These are phyloP conservation scores for Teratosphaeria viscida DNA, from an alignment of 2,329 filamentous ascomycete species.

Conservation along the genomic window DNA sequence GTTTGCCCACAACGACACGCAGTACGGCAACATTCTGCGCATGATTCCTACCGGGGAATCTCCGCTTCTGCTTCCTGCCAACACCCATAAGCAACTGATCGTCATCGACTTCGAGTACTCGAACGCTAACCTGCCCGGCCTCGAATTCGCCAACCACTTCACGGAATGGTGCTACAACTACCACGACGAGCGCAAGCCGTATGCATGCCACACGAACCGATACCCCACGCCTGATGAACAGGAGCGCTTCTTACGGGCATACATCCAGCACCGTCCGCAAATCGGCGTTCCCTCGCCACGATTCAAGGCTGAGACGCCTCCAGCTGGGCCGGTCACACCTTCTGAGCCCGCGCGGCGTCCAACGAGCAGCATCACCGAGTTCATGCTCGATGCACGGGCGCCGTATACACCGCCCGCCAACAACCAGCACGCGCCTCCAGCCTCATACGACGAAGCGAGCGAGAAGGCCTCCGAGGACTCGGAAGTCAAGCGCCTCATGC, in stretches of 20 bases:
- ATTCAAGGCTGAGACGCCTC: constrained; percentile 15
- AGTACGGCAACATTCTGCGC: constrained; percentile 95
- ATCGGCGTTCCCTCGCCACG: constrained; percentile 38
- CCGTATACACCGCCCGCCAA: constrained; percentile 20
- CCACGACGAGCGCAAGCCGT: constrained; percentile 56
- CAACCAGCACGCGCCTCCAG: neutral
- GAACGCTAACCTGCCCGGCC: constrained; percentile 71
- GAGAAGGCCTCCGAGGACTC: constrained; percentile 52
- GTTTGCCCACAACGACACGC: constrained; percentile 97
- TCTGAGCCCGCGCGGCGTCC: constrained; percentile 19
- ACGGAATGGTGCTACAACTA: constrained; percentile 98
- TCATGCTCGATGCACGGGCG: constrained; percentile 64
- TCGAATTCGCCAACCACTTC: constrained; percentile 97
- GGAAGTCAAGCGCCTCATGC: constrained; percentile 59
- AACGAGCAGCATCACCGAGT: constrained; percentile 42
- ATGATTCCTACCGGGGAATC: constrained; percentile 61
- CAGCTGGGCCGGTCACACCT: constrained; percentile 13
- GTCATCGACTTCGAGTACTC: constrained; percentile 99
- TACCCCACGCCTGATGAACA: constrained; percentile 80
- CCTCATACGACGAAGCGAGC: constrained; percentile 22
- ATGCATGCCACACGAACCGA: constrained; percentile 52
- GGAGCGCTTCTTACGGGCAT: constrained; percentile 71
- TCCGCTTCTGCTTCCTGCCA: constrained; percentile 75
- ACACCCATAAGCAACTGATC: constrained; percentile 89
- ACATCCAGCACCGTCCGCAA: constrained; percentile 69